phyloP scores from a whole-genome alignment of 805 yeast genomes.

The Pichia membranifaciens region DNA sequence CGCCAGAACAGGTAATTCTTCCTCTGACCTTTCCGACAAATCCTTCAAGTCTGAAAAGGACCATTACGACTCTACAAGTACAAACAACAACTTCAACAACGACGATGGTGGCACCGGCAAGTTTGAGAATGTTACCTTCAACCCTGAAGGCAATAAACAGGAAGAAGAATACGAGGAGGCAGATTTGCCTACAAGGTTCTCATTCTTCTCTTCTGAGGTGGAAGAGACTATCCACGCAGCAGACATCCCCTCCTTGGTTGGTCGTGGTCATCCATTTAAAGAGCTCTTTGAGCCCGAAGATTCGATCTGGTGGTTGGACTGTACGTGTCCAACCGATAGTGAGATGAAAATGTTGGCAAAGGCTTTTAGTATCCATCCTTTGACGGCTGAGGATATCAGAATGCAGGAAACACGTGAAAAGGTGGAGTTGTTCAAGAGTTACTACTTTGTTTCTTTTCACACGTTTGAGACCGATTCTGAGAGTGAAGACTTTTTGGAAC shows the following conservation, averaged over 20 bases:
- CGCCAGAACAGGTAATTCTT: background rate
- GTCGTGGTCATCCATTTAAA: conserved; percentile 57
- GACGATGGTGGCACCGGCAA: background rate
- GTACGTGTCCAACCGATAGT: conserved; percentile 87
- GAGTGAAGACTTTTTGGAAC: conserved; percentile 78
- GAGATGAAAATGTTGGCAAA: conserved; percentile 91
- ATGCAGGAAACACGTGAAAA: conserved; percentile 97
- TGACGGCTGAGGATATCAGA: conserved; percentile 95
- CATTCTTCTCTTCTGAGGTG: conserved; percentile 73
- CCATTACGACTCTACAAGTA: background rate
- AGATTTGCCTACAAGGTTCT: conserved; percentile 63
- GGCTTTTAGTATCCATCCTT: conserved; percentile 95
- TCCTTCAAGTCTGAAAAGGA: background rate
- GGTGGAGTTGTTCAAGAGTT: conserved; percentile 83
- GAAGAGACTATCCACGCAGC: conserved; percentile 90
- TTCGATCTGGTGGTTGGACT: conserved; percentile 95
- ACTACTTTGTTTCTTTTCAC: conserved; percentile 95
- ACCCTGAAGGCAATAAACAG: conserved; percentile 11
- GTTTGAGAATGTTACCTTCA: conserved; percentile 12
- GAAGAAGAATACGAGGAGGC: conserved; percentile 11
- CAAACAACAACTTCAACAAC: background rate
- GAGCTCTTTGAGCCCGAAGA: conserved; percentile 66
- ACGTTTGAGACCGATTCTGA: conserved; percentile 85
- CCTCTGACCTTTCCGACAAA: conserved; percentile 8
- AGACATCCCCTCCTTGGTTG: conserved; percentile 71